A percentile compares a stretch with the other conserved stretches of the same genome.
Evolutionary conservation across 371 early-diverging fungal species (phyloP).

Genomic region (Polyrhizophydium stewartii): DNA sequence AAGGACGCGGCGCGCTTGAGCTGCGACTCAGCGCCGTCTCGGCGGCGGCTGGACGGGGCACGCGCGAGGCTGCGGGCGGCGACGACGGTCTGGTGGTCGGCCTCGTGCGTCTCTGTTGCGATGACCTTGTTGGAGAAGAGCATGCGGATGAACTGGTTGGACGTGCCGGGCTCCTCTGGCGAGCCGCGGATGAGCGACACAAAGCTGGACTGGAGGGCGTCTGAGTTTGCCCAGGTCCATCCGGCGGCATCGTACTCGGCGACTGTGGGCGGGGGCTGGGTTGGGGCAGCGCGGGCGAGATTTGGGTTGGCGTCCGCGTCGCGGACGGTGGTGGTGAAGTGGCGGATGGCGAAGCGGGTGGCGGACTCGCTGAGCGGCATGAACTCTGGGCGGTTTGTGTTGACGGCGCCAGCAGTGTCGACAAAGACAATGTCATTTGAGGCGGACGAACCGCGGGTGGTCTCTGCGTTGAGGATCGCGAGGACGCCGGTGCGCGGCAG

Average conservation of each 20-base stretch:
- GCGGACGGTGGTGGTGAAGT: conserved; percentile 45
- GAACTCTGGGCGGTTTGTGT: not conserved
- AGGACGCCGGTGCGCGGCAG: conserved; percentile 19
- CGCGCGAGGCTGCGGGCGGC: not conserved
- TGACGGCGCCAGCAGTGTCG: not conserved
- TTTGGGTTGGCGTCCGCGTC: too few relatives aligned
- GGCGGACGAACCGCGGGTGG: conserved; percentile 15
- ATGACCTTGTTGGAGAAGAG: conserved; percentile 78
- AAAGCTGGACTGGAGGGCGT: conserved; percentile 77
- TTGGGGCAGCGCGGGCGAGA: too few relatives aligned
- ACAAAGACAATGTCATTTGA: not conserved
- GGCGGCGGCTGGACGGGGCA: not conserved
- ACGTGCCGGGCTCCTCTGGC: conserved; percentile 46
- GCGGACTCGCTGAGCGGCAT: not conserved
- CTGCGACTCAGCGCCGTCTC: not conserved
- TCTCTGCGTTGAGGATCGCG: conserved; percentile 21
- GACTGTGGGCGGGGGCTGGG: not conserved
- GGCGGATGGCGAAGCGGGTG: conserved; percentile 62
- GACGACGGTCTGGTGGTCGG: conserved; percentile 67
- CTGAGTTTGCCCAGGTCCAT: conserved; percentile 70
- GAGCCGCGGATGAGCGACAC: conserved; percentile 70
- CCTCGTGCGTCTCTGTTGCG: conserved; percentile 78
- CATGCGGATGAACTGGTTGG: conserved; percentile 74
- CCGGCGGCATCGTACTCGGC: conserved; percentile 67
- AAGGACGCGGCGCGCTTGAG: too few relatives aligned